Percentiles rank a stretch among this genome's conserved stretches.
Conservation (phyloP, 2,329 filamentous ascomycete genomes). For the Botrytis aclada region DNA sequence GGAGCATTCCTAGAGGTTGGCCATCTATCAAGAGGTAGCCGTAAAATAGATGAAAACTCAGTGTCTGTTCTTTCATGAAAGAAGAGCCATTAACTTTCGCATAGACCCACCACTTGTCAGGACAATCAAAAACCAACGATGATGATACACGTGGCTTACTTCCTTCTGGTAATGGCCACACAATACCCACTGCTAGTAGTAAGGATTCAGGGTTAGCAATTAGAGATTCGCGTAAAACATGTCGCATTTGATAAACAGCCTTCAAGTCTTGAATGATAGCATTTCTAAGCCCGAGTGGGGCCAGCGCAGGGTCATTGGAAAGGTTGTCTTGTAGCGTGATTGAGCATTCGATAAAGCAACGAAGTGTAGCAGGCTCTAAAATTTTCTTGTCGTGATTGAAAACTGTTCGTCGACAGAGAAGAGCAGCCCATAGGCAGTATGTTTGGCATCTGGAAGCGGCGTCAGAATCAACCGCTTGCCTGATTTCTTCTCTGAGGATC, state of each 20-base stretch:
- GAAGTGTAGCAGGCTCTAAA: slow-evolving; percentile 25
- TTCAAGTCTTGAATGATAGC: slow-evolving; percentile 49
- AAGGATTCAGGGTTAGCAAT: slow-evolving; percentile 34
- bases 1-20: slow-evolving; percentile 50
- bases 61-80: slow-evolving; percentile 32
- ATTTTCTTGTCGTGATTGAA: slow-evolving; percentile 17
- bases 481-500: slow-evolving; percentile 46
- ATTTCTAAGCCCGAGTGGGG: slow-evolving; percentile 39
- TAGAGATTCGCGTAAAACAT: slow-evolving; percentile 40
- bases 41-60: slow-evolving; percentile 47
- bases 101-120: slow-evolving; percentile 38
- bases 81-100: slow-evolving; percentile 34
- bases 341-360: slow-evolving; percentile 41
- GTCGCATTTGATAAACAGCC: slow-evolving; percentile 41
- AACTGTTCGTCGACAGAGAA: slow-evolving; percentile 54
- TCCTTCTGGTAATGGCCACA: slow-evolving; percentile 44
- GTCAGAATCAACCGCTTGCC: slow-evolving; percentile 40
- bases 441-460: slow-evolving; percentile 41
- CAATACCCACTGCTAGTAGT: slow-evolving; percentile 38
- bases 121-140: slow-evolving; percentile 27
- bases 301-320: slow-evolving; percentile 38
- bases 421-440: slow-evolving; percentile 52
- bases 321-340: slow-evolving; percentile 49
- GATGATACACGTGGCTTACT: slow-evolving; percentile 24
- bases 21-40: slow-evolving; percentile 51